These are phyloP conservation scores for Anaeromyces robustus DNA, from an alignment of 192 early-diverging fungal species.

Conservation along the genomic window DNA sequence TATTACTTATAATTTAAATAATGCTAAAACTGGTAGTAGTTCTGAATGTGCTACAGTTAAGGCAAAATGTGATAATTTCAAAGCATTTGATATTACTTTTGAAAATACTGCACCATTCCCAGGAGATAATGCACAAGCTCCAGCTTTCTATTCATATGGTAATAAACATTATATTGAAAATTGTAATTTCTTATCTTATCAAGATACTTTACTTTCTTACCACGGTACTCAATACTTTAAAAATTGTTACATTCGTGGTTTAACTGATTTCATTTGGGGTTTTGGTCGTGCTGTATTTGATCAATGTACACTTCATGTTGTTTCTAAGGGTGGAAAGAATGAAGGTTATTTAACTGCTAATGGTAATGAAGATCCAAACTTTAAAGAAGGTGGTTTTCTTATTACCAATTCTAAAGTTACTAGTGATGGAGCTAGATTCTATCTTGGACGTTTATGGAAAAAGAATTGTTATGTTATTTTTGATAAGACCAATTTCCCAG, in stretches of 20 bases:
- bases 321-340: background rate
- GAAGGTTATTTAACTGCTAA: background rate
- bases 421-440: background rate
- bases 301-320: background rate
- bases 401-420: background rate
- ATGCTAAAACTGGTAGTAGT: background rate
- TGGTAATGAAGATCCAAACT: background rate
- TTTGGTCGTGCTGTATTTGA: background rate
- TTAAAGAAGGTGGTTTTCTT: background rate
- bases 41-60: conserved; percentile 1
- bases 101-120: conserved; percentile 1
- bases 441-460: background rate
- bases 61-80: background rate
- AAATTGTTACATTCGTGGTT: too few relatives aligned
- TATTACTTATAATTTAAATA: background rate
- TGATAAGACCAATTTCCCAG: too few relatives aligned
- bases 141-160: background rate
- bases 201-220: background rate
- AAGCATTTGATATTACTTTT: conserved; percentile 4
- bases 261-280: too few relatives aligned
- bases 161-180: background rate
- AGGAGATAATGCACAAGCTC: background rate
- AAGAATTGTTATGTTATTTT: too few relatives aligned
- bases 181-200: too few relatives aligned
- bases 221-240: background rate